Conservation (phyloP, 2,329 filamentous ascomycete genomes). For the Tothia fuscella region DNA sequence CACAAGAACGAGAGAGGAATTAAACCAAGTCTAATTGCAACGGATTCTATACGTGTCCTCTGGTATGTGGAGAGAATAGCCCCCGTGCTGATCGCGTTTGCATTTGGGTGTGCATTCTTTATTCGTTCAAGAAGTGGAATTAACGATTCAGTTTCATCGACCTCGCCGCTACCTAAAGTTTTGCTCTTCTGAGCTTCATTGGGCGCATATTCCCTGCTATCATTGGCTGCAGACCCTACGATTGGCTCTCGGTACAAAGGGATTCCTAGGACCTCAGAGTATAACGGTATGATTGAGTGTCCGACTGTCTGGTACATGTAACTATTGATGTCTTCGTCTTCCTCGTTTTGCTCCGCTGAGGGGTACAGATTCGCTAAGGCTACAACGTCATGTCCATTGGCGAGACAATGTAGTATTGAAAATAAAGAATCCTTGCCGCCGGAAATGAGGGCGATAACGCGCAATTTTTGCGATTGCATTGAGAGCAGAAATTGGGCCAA, state of each 20-base stretch:
- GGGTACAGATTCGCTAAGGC: slow-evolving; percentile 86
- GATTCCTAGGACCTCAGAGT: slow-evolving; percentile 63
- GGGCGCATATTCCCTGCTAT: slow-evolving; percentile 54
- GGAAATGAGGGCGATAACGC: slow-evolving; percentile 81
- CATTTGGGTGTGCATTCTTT: slow-evolving; percentile 57
- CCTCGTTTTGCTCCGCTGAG: slow-evolving; percentile 23
- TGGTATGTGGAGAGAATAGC: slow-evolving; percentile 95
- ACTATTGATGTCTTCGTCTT: slow-evolving; percentile 67
- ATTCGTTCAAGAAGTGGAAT: slow-evolving; percentile 60
- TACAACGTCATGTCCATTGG: slow-evolving; percentile 72
- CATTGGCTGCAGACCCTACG: slow-evolving; percentile 56
- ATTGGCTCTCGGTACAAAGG: slow-evolving; percentile 78
- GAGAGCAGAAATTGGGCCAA: too few species aligned
- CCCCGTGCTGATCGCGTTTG: slow-evolving; percentile 78
- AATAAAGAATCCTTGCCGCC: slow-evolving; percentile 97
- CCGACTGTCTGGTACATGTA: slow-evolving; percentile 99
- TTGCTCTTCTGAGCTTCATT: neutral
- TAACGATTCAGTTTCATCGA: slow-evolving; percentile 83
- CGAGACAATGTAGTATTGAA: slow-evolving; percentile 78
- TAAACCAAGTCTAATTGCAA: slow-evolving; percentile 74
- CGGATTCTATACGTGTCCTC: slow-evolving; percentile 85
- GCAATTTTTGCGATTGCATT: too few species aligned
- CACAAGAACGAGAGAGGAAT: slow-evolving; percentile 78
- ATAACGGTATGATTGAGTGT: slow-evolving; percentile 74
- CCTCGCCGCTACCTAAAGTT: neutral